phyloP scores from a whole-genome alignment of 805 yeast genomes.

The Metschnikowia noctiluminum region DNA sequence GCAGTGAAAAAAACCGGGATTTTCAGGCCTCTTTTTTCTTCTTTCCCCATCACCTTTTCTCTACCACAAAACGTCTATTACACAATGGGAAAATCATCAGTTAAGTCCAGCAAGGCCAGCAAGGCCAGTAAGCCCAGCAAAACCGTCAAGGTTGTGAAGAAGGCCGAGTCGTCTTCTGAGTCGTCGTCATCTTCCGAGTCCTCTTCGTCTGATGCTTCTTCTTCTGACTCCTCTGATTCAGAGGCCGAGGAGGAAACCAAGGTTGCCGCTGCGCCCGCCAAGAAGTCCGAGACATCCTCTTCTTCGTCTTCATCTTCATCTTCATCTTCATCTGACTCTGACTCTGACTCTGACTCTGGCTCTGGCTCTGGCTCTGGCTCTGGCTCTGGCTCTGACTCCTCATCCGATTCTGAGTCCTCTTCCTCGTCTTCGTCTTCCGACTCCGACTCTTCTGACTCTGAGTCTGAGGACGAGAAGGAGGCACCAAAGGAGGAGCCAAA shows the following conservation, averaged over 20 bases:
- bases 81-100: conserved; percentile 40
- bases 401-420: conserved; percentile 18
- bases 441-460: conserved; percentile 29
- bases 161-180: conserved; percentile 8
- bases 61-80: background rate
- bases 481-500: conserved; percentile 10
- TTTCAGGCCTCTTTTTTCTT: background rate
- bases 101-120: conserved; percentile 21
- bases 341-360: too few relatives aligned
- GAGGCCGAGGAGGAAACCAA: conserved; percentile 19
- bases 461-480: conserved; percentile 23
- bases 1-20: conserved; percentile 2
- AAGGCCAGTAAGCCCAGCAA: conserved; percentile 19
- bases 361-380: conserved; percentile 26
- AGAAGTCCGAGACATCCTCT: background rate
- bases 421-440: conserved; percentile 22
- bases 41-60: conserved; percentile 3
- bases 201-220: conserved; percentile 18
- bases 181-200: conserved; percentile 7
- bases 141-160: conserved; percentile 11
- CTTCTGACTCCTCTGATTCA: conserved; percentile 19
- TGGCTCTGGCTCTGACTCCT: conserved; percentile 17
- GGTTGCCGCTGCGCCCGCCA: background rate
- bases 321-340: conserved; percentile 27
- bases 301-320: conserved; percentile 19